These are phyloP conservation scores for Leccinum huronense DNA, from an alignment of 1,284 basidiomycete genomes.

Conservation along the genomic window DNA sequence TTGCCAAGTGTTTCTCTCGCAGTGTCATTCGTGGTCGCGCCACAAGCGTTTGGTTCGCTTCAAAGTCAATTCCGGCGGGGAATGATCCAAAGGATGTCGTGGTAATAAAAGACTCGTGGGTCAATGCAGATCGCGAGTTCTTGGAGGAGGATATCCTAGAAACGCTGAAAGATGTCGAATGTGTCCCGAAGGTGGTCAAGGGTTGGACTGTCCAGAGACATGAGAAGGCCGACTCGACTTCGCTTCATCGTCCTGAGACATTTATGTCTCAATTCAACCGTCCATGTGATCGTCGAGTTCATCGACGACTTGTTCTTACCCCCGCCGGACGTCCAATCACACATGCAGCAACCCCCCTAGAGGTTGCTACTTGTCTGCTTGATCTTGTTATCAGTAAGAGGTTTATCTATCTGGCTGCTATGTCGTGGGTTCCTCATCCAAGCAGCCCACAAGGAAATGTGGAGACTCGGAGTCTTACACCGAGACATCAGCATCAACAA, in stretches of 20 bases:
- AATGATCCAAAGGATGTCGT: background rate
- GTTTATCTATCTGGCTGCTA: background rate
- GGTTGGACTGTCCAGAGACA: background rate
- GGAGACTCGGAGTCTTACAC: background rate
- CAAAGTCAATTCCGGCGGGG: background rate
- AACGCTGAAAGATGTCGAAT: background rate
- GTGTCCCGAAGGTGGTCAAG: background rate
- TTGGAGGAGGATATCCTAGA: background rate
- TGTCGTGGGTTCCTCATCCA: background rate
- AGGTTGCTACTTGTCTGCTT: background rate
- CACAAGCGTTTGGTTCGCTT: background rate
- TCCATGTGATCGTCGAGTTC: background rate
- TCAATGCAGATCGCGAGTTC: background rate
- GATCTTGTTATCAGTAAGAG: background rate
- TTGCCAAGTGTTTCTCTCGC: background rate
- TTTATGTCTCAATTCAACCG: background rate
- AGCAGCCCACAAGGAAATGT: background rate
- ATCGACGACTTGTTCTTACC: background rate
- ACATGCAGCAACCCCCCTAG: background rate
- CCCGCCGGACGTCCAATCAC: constrained; percentile 1
- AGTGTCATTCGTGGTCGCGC: background rate
- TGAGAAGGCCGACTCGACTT: background rate
- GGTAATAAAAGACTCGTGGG: background rate
- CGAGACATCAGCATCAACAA: constrained; percentile 3
- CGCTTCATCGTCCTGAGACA: background rate